Evolutionary conservation across 495 filamentous ascomycete species (phyloP).

Genomic region (Hypoxylon lienhwacheense): DNA sequence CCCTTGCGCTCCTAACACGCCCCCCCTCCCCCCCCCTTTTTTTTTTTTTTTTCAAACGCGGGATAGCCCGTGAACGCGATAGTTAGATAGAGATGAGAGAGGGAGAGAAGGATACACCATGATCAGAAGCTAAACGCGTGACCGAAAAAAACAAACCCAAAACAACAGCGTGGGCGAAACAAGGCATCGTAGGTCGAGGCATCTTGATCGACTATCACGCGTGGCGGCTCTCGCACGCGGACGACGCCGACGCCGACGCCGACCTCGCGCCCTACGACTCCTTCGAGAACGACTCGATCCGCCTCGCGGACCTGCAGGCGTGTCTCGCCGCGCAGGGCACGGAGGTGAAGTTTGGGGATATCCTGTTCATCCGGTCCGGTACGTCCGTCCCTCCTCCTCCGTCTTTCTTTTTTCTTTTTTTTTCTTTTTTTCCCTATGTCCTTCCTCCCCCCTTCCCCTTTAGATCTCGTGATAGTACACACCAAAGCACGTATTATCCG

Average conservation of each 20-base stretch:
- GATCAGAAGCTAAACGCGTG: no score
- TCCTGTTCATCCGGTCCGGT: constrained; percentile 52
- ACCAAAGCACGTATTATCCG: no score
- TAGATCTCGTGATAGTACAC: no score
- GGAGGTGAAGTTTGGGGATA: constrained; percentile 55
- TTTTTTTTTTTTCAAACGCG: no score
- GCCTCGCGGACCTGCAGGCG: constrained; percentile 48
- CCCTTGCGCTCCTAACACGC: no score
- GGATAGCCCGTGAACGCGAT: no score
- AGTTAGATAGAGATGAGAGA: not conserved
- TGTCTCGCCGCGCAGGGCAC: constrained; percentile 53
- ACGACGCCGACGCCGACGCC: constrained; percentile 11
- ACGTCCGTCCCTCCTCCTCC: not conserved
- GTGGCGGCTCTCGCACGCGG: constrained; percentile 45
- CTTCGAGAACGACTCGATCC: constrained; percentile 47
- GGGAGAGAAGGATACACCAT: no score
- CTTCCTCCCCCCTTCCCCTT: no score
- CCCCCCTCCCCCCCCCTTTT: not conserved
- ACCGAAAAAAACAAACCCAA: no score
- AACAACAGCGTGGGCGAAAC: constrained; percentile 46
- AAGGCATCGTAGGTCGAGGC: constrained; percentile 60
- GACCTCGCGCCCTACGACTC: constrained; percentile 41
- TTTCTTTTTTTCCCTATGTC: not conserved
- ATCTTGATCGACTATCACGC: constrained; percentile 60
- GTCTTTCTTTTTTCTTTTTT: not conserved